These are phyloP conservation scores for Coemansia sp. DNA, from an alignment of 371 early-diverging fungal species.

Conservation along the genomic window DNA sequence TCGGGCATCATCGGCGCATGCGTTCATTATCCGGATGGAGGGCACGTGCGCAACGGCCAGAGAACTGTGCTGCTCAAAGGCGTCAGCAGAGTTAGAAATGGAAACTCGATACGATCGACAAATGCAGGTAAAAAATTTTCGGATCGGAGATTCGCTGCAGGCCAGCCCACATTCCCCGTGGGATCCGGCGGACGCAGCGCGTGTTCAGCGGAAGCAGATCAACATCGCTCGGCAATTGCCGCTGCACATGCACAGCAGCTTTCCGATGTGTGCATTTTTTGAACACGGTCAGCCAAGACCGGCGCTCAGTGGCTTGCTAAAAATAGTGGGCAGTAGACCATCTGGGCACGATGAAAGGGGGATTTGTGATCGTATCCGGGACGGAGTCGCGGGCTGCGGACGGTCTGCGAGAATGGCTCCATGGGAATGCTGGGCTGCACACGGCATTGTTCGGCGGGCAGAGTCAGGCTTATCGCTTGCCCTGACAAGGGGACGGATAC, in stretches of 20 bases:
- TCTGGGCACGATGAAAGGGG: neutral
- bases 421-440: neutral
- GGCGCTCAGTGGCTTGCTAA: neutral
- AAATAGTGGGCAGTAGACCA: slow-evolving; percentile 1
- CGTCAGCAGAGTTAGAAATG: neutral
- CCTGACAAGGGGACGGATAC: neutral
- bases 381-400: slow-evolving; percentile 4
- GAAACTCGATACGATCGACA: neutral
- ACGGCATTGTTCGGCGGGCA: neutral
- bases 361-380: neutral
- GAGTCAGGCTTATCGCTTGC: neutral
- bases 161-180: neutral
- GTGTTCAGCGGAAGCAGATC: neutral
- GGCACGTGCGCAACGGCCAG: too few species aligned
- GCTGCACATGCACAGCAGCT: neutral
- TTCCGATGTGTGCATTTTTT: neutral
- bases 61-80: neutral
- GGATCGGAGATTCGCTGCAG: neutral
- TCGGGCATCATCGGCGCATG: too few species aligned
- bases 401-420: slow-evolving; percentile 1
- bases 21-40: too few species aligned
- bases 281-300: neutral
- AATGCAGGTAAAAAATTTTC: neutral
- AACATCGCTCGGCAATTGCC: neutral
- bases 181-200: neutral